phyloP scores from a whole-genome alignment of 2,329 filamentous ascomycete species.

The Colletotrichum sp. region DNA sequence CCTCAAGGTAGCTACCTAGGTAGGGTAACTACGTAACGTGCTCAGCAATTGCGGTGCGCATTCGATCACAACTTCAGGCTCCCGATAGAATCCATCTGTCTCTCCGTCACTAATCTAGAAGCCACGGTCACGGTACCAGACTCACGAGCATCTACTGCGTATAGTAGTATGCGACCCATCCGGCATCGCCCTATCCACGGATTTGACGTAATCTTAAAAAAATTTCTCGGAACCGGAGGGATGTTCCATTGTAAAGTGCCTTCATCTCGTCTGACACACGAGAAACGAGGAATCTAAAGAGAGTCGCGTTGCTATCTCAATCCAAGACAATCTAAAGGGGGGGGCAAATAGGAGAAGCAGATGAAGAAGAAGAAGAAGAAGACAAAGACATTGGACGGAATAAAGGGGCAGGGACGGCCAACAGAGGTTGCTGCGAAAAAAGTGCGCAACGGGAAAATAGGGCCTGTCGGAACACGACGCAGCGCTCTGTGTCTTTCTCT shows the following conservation, averaged over 20 bases:
- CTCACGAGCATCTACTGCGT: not conserved
- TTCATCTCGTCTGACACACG: constrained; percentile 12
- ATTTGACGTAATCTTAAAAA: not conserved
- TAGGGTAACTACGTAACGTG: not conserved
- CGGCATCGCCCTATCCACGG: not conserved
- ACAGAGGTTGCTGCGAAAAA: not conserved
- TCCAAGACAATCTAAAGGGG: not conserved
- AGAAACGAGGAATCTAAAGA: constrained; percentile 3
- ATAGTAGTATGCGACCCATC: not conserved
- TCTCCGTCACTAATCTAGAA: not conserved
- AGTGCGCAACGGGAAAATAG: not conserved
- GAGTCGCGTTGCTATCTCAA: not conserved
- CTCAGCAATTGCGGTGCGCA: not conserved
- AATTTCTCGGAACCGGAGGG: not conserved
- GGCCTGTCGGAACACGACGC: not conserved
- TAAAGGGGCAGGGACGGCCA: not conserved
- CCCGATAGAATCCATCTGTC: not conserved
- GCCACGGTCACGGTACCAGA: not conserved
- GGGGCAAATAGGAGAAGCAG: not conserved
- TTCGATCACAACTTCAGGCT: not conserved
- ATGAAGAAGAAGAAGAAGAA: not conserved
- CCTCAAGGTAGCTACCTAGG: not conserved
- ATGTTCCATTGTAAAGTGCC: not conserved
- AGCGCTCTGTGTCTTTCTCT: not conserved
- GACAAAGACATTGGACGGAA: not conserved